These are phyloP conservation scores for Limnomonas spitsbergensis DNA, from an alignment of 139 green algal species.

Conservation along the genomic window DNA sequence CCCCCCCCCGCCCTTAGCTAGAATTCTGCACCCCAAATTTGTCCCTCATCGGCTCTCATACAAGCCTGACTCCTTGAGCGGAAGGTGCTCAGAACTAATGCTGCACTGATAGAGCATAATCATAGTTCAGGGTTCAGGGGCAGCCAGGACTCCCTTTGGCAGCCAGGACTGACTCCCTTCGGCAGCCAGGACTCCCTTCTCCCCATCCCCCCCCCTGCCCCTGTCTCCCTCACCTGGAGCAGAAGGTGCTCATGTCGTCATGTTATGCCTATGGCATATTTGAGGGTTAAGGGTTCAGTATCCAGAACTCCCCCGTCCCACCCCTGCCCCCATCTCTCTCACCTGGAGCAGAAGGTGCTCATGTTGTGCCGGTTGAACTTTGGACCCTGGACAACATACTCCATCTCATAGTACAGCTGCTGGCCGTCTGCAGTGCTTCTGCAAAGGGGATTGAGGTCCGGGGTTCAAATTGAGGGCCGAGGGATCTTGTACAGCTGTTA, in stretches of 20 bases:
- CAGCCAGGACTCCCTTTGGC: no score
- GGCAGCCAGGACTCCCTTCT: neutral
- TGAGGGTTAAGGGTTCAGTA: neutral
- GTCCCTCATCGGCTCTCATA: no score
- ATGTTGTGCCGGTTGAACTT: constrained; percentile 16
- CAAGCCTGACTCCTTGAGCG: neutral
- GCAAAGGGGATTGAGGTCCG: neutral
- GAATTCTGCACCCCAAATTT: no score
- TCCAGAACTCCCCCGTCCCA: neutral
- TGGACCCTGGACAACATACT: neutral
- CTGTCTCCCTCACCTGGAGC: neutral
- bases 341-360: neutral
- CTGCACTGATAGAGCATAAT: no score
- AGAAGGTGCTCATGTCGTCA: neutral
- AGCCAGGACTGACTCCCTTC: no score
- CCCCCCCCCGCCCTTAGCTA: no score
- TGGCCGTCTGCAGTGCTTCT: neutral
- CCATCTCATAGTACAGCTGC: constrained; percentile 15
- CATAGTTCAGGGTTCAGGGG: neutral
- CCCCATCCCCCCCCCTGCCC: no score
- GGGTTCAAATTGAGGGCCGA: no score
- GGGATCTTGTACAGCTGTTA: no score
- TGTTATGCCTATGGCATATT: no score
- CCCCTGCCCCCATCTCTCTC: no score
- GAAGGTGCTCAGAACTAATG: neutral